phyloP scores from a whole-genome alignment of 148 eudicot genomes.

The Beta vulgaris region DNA sequence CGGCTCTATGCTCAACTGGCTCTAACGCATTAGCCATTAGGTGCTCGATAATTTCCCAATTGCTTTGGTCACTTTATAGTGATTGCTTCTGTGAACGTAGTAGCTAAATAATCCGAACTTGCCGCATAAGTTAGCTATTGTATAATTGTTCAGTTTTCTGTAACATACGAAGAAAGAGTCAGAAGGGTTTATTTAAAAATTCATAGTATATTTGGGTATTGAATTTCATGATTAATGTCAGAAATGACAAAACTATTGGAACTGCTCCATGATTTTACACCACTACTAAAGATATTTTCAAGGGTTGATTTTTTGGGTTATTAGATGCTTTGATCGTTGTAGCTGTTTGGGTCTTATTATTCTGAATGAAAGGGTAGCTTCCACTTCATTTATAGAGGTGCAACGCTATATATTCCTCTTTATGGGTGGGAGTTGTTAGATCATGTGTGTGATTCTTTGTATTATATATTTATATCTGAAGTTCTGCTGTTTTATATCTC shows the following conservation, averaged over 20 bases:
- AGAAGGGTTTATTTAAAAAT: too few species aligned
- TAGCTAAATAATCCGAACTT: too few species aligned
- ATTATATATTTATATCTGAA: conserved; percentile 1
- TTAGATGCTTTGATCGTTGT: not conserved
- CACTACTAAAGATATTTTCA: not conserved
- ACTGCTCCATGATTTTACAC: not conserved
- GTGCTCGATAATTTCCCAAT: too few species aligned
- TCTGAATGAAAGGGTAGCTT: not conserved
- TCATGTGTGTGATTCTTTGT: not conserved
- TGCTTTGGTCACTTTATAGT: too few species aligned
- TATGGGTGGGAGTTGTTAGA: not conserved
- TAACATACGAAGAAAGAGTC: too few species aligned
- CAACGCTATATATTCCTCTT: not conserved
- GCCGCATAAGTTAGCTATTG: too few species aligned
- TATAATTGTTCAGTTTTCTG: too few species aligned
- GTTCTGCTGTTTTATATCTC: conserved; percentile 23
- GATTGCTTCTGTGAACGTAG: too few species aligned
- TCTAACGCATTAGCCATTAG: not conserved
- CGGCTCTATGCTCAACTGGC: not conserved
- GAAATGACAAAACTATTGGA: not conserved
- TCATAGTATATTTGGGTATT: not conserved
- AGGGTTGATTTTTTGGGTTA: not conserved
- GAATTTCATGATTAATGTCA: not conserved
- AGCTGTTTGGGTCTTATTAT: not conserved
- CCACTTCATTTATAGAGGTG: not conserved